Conservation (phyloP, 352 stramenopile species). For the Pythium brachiatum region DNA sequence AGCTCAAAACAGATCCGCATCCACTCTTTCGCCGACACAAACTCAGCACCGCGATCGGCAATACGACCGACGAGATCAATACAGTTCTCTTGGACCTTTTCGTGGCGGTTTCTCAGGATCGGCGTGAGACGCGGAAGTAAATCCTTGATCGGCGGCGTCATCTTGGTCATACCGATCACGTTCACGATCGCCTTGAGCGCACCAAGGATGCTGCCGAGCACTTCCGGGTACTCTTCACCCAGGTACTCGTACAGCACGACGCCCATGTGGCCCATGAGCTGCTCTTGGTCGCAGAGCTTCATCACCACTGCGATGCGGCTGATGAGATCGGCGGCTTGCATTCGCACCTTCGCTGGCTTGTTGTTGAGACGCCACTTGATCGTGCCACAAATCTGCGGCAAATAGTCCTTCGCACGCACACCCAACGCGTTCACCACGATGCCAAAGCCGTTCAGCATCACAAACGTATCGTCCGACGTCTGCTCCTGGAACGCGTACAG, state of each 20-base stretch:
- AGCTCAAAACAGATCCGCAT: conserved; percentile 99
- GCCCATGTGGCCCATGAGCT: conserved; percentile 98
- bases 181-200: conserved; percentile 99
- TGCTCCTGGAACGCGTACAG: conserved; percentile 99
- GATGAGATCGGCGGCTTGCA: conserved; percentile 99
- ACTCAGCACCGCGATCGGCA: conserved; percentile 96
- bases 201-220: conserved; percentile 97
- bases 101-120: conserved; percentile 98
- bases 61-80: conserved; percentile 99
- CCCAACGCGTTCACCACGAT: conserved; percentile 98
- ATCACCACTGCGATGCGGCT: conserved; percentile 98
- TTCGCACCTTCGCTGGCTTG: conserved; percentile 97
- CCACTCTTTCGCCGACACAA: conserved; percentile 98
- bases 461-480: conserved; percentile 90
- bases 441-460: conserved; percentile 98
- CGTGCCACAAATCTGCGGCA: conserved; percentile 98
- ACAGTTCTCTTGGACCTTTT: conserved; percentile 99
- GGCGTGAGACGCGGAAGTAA: conserved; percentile 97
- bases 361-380: conserved; percentile 99
- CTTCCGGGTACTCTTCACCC: conserved; percentile 99
- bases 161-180: conserved; percentile 99
- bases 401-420: conserved; percentile 96
- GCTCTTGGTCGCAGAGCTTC: conserved; percentile 98
- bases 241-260: conserved; percentile 99
- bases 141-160: conserved; percentile 99